Evolutionary conservation across 2,329 filamentous ascomycete species (phyloP), one percentile per base, ranked within the genome.

Genomic region (Orbilia ellipsospora): DNA sequence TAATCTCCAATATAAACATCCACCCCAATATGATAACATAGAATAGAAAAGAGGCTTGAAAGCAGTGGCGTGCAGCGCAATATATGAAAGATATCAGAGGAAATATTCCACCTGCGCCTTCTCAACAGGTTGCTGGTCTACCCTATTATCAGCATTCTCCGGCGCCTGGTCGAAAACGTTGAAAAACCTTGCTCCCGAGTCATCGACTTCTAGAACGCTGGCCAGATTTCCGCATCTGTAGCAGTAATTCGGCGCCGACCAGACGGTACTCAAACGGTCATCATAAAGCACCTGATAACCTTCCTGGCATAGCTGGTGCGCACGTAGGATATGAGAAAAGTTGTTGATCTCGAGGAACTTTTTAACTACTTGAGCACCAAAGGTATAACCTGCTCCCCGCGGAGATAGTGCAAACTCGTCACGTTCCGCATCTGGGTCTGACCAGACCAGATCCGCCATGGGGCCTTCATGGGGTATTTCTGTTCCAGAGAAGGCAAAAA

Each of bases 361-460:
- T 84, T 94, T 96, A 61, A 99, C 95, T 15, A 99, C 95, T 82
- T 98, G 95, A 5, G 94, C 93, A 67, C 95, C 95, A 82, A 99
- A 99, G 0, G 94, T 98, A 82, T 99, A 99, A 23, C 95, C 95
- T 18, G 95, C 95, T 51, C 95, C 95, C 77, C 95, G 88, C 1
- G 95, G 95, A 6, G 92, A 96, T 15, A 99, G 87, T 5, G 92
- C 96, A 83, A 99, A 99, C 82, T 99, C 95, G 83, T 99, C 95
- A 69, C 94, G 88, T 80, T 99, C 95, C n/a, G 92, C 91, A 82
- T 99, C 95, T 0, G 95, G 95, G 82, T 99, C 95, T 18, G 93
- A 97, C 95, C 95, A 99, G 36, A 99, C 95, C 4, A 99, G 85
- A 82, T 99, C 95, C n/a, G 95, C 95, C 95, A 99, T 99, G 40